A percentile compares a stretch with the other conserved stretches of the same genome.
Conservation (phyloP, 2,329 filamentous ascomycete genomes). For the Fusarium sp. region DNA sequence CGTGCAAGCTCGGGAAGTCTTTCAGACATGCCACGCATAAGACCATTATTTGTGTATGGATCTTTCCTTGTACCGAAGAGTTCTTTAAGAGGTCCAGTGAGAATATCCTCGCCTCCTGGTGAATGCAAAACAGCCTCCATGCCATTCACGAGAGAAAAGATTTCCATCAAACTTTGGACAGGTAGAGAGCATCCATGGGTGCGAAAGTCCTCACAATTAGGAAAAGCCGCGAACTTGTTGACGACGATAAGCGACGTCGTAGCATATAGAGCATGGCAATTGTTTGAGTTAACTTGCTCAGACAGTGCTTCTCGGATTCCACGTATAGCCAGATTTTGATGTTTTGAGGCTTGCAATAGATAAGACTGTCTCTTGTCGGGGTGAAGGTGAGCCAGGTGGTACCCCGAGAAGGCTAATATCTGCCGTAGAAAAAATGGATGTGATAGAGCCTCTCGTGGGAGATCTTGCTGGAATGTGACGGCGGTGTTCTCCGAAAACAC, state of each 20-base stretch:
- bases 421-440: slow-evolving; percentile 40
- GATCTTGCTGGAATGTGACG: slow-evolving; percentile 23
- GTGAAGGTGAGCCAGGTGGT: slow-evolving; percentile 34
- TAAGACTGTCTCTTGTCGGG: slow-evolving; percentile 23
- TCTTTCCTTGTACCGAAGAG: not conserved
- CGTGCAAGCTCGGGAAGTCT: slow-evolving; percentile 20
- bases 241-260: slow-evolving; percentile 30
- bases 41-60: not conserved
- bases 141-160: slow-evolving; percentile 34
- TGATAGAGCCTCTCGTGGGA: slow-evolving; percentile 30
- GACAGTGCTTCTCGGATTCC: slow-evolving; percentile 31
- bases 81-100: slow-evolving; percentile 8
- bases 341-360: slow-evolving; percentile 31
- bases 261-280: slow-evolving; percentile 35
- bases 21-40: not conserved
- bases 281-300: not conserved
- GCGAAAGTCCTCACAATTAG: slow-evolving; percentile 27
- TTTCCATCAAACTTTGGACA: slow-evolving; percentile 27
- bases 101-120: slow-evolving; percentile 11
- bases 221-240: slow-evolving; percentile 39
- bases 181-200: slow-evolving; percentile 13
- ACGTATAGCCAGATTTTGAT: slow-evolving; percentile 31
- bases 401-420: slow-evolving; percentile 36
- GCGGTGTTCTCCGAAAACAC: slow-evolving; percentile 21
- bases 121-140: slow-evolving; percentile 26